Base-by-base conservation (phyloP, 352 stramenopile species). In the Pythium oligandrum region DNA sequence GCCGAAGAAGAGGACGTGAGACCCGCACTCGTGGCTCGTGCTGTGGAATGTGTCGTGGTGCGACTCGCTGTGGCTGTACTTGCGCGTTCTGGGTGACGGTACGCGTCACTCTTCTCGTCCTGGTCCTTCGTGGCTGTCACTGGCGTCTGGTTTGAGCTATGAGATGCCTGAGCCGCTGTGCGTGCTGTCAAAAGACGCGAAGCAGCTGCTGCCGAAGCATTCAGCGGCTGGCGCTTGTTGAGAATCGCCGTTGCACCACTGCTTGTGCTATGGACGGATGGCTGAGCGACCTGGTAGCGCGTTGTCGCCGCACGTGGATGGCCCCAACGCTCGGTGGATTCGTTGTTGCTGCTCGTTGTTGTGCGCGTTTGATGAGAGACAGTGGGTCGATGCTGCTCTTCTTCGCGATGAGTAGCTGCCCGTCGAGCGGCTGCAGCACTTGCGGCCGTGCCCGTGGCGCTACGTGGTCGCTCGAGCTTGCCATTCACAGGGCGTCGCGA, bases 391-490 rank as follows among this genome's bases (percentile, higher is more conserved):
- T 60, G 46, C 9, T 65, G 51, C 36, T 65, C 51, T 12, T 51
- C 49, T 12, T 62, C 40, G 11, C 54, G 59, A 53, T 59, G 64
- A 48, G 64, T 49, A 37, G 49, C 49, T 2, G 38, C 55, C 10
- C 59, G 53, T 35, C 59, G 48, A 40, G 53, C 59, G 0, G 54
- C 59, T 0, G 53, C 59, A 4, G 59, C 54, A 47, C 59, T 62
- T 4, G 59, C 59, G 0, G 59, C 59, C 9, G 59, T 53, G 30
- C 61, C 62, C 1, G 59, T 67, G 11, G 69, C 68, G 61, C 69
- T 88, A 44, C 83, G 80, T 0, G 75, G 72, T 11, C 78, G 75
- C 38, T 61, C 61, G 11, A 80, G 63, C 10, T 71, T 71, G 35
- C 57, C 53, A 31, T 53, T 66, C 0, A 59, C 58, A 7, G 61